Conservation (phyloP, 2,329 filamentous ascomycete species). For the Verticillium alfalfae region DNA sequence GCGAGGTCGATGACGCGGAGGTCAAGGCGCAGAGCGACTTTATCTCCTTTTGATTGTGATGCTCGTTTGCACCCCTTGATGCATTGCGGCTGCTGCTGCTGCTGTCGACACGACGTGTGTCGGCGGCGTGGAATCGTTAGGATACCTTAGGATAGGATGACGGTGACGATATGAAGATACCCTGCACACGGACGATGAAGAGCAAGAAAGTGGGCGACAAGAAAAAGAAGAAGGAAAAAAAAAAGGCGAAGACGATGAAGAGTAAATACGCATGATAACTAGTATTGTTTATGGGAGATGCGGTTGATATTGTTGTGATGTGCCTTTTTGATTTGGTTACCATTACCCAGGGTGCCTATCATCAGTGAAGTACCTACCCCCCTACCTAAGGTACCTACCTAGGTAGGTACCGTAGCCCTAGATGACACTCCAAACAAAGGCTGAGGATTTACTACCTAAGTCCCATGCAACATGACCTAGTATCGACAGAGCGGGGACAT, state of each 20-base stretch:
- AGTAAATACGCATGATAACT: too few relatives aligned
- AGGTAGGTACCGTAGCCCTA: too few relatives aligned
- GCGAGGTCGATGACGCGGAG: conserved; percentile 48
- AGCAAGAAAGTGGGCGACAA: conserved; percentile 5
- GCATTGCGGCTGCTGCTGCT: background rate
- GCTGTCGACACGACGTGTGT: background rate
- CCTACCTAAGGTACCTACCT: too few relatives aligned
- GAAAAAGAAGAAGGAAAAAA: conserved; percentile 4
- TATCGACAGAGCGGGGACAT: too few relatives aligned
- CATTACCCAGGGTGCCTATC: too few relatives aligned
- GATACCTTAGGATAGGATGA: background rate
- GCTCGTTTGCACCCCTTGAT: background rate
- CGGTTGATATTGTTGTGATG: too few relatives aligned
- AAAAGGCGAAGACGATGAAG: background rate
- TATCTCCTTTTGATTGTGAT: conserved; percentile 33
- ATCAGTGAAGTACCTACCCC: too few relatives aligned
- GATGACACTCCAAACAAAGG: too few relatives aligned
- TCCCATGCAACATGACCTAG: background rate
- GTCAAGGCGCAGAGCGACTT: conserved; percentile 56
- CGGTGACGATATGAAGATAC: background rate
- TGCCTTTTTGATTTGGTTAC: too few relatives aligned
- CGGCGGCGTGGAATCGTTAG: background rate
- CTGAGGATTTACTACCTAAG: too few relatives aligned
- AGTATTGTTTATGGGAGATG: too few relatives aligned
- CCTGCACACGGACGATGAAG: background rate